phyloP scores from a whole-genome alignment of 306 rosid genomes.

The Cicer judaicum region DNA sequence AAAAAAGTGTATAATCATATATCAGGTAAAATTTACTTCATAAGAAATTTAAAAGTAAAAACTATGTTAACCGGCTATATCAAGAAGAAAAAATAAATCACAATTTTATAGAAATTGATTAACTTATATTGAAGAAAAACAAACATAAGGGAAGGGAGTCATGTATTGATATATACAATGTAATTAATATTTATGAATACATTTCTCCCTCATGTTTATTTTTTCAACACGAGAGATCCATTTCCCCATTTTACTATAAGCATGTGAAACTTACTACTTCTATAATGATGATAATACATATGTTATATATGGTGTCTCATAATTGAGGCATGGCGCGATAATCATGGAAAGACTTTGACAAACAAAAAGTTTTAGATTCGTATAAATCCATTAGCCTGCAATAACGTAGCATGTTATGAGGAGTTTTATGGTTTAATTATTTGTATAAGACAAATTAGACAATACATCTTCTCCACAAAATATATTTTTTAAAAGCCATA shows the following conservation, averaged over 20 bases:
- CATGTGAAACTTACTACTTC: slow-evolving; percentile 41
- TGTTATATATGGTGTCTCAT: slow-evolving; percentile 31
- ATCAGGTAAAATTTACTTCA: too few relatives aligned
- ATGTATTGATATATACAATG: too few relatives aligned
- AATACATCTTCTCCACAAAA: slow-evolving; percentile 37
- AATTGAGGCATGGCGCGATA: slow-evolving; percentile 43
- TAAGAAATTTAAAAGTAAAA: too few relatives aligned
- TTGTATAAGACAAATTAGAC: not conserved
- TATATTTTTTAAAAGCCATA: slow-evolving; percentile 35
- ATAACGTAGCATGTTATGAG: slow-evolving; percentile 36
- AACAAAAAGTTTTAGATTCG: slow-evolving; percentile 25
- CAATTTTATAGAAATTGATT: too few relatives aligned
- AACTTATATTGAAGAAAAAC: too few relatives aligned
- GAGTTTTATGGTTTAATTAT: slow-evolving; percentile 34
- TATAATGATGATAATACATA: slow-evolving; percentile 1
- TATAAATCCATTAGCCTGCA: slow-evolving; percentile 12
- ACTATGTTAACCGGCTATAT: too few relatives aligned
- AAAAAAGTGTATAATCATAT: too few relatives aligned
- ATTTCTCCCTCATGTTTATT: too few relatives aligned
- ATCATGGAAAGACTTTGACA: slow-evolving; percentile 37
- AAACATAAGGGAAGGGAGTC: too few relatives aligned
- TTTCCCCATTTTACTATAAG: not conserved
- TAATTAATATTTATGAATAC: too few relatives aligned
- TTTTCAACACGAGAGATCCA: too few relatives aligned
- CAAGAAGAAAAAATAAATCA: too few relatives aligned